Evolutionary conservation across 345 rosid species (phyloP).

Genomic region (Laguncularia racemosa): DNA sequence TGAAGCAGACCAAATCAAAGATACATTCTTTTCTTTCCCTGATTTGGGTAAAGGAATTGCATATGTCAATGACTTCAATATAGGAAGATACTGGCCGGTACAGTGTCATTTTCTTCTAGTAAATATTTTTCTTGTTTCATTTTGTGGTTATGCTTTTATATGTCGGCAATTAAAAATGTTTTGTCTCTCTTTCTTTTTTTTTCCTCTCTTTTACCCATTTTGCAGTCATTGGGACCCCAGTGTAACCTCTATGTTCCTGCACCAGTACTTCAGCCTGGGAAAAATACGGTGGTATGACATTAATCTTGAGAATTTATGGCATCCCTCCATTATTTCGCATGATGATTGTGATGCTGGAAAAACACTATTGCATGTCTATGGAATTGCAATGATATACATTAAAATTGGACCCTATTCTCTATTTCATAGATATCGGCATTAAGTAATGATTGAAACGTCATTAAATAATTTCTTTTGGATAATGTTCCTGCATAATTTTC

Average conservation of each 20-base stretch:
- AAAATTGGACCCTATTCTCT: too few species aligned
- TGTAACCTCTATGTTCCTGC: slow-evolving; percentile 81
- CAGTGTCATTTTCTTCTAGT: not conserved
- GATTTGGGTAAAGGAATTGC: slow-evolving; percentile 92
- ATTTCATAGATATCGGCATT: too few species aligned
- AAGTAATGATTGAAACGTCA: too few species aligned
- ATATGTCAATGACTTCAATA: slow-evolving; percentile 65
- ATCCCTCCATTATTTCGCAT: not conserved
- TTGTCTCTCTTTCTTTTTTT: not conserved
- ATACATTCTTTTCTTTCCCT: slow-evolving; percentile 66
- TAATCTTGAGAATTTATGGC: too few species aligned
- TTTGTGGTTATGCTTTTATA: not conserved
- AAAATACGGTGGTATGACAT: slow-evolving; percentile 50
- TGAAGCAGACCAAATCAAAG: slow-evolving; percentile 37
- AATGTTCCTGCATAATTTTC: too few species aligned
- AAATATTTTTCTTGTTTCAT: slow-evolving; percentile 2
- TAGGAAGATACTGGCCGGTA: slow-evolving; percentile 98
- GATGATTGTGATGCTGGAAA: not conserved
- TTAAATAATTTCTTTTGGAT: too few species aligned
- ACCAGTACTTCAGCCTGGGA: slow-evolving; percentile 58
- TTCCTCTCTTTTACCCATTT: not conserved
- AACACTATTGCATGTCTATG: too few species aligned
- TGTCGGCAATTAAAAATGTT: not conserved
- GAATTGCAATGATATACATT: too few species aligned
- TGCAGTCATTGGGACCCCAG: slow-evolving; percentile 82